Conservation (phyloP, 805 yeast species). For the Starmerella kuoi region DNA sequence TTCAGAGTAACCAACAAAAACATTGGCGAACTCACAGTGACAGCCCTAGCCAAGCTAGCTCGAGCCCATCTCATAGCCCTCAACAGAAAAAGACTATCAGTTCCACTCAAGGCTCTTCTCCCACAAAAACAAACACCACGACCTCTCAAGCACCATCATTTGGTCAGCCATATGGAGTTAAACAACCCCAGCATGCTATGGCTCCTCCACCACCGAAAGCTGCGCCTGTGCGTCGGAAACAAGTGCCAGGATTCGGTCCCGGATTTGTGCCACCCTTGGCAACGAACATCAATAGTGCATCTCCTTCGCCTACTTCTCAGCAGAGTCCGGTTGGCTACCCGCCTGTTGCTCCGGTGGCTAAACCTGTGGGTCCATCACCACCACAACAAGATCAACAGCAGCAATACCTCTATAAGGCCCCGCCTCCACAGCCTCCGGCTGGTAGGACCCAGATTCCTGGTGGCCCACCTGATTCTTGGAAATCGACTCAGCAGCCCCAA, state of each 20-base stretch:
- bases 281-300: too few species aligned
- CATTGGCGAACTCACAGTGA: background rate
- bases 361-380: background rate
- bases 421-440: background rate
- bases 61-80: slow-evolving; percentile 1
- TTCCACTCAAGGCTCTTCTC: background rate
- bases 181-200: slow-evolving; percentile 1
- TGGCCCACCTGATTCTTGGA: too few species aligned
- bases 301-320: too few species aligned
- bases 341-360: background rate
- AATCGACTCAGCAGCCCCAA: too few species aligned
- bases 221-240: slow-evolving; percentile 19
- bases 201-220: slow-evolving; percentile 14
- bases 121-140: background rate
- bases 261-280: background rate
- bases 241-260: slow-evolving; percentile 10
- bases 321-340: background rate
- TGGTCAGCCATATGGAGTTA: slow-evolving; percentile 4
- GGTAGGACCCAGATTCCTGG: too few species aligned
- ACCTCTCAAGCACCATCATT: too few species aligned
- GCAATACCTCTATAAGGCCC: background rate
- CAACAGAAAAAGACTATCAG: background rate
- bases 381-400: background rate
- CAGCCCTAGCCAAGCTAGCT: background rate
- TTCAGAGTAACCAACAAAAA: background rate